A percentile compares a stretch with the other conserved stretches of the same genome.
These are phyloP conservation scores for Pythium plurisporium DNA, from an alignment of 352 stramenopile species.

Conservation along the genomic window DNA sequence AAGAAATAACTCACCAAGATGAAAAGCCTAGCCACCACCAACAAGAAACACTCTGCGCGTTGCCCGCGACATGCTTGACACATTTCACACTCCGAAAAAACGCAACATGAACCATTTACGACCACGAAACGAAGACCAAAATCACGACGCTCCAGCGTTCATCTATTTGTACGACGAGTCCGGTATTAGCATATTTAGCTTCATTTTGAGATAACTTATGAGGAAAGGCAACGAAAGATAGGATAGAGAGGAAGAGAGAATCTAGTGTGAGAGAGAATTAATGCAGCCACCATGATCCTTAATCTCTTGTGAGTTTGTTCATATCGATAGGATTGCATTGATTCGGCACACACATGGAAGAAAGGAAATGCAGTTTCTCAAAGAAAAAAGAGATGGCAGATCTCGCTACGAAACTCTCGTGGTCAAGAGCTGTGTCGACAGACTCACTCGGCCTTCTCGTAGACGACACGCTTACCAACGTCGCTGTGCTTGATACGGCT, in stretches of 20 bases:
- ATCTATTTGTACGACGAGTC: slow-evolving; percentile 1
- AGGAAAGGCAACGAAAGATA: slow-evolving; percentile 20
- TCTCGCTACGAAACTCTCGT: too few species aligned
- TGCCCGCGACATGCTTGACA: slow-evolving; percentile 2
- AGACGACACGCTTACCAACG: slow-evolving; percentile 77
- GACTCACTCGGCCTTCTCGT: slow-evolving; percentile 65
- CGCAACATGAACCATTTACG: background rate
- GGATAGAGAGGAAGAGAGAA: slow-evolving; percentile 7
- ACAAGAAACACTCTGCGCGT: slow-evolving; percentile 4
- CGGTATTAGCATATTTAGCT: slow-evolving; percentile 20
- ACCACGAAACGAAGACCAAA: background rate
- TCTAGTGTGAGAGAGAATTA: slow-evolving; percentile 1
- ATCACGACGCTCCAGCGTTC: background rate
- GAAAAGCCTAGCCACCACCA: background rate
- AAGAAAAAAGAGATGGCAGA: background rate
- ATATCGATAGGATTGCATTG: too few species aligned
- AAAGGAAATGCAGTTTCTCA: background rate
- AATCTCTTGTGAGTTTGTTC: too few species aligned
- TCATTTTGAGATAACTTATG: slow-evolving; percentile 29
- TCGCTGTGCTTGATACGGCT: slow-evolving; percentile 81
- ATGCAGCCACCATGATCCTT: slow-evolving; percentile 1
- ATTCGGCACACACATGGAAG: background rate
- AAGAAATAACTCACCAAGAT: background rate
- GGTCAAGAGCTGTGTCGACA: too few species aligned
- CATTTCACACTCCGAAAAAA: background rate